These are phyloP conservation scores for Chlorella sp. DNA, from an alignment of 139 green algal genomes.

Conservation along the genomic window DNA sequence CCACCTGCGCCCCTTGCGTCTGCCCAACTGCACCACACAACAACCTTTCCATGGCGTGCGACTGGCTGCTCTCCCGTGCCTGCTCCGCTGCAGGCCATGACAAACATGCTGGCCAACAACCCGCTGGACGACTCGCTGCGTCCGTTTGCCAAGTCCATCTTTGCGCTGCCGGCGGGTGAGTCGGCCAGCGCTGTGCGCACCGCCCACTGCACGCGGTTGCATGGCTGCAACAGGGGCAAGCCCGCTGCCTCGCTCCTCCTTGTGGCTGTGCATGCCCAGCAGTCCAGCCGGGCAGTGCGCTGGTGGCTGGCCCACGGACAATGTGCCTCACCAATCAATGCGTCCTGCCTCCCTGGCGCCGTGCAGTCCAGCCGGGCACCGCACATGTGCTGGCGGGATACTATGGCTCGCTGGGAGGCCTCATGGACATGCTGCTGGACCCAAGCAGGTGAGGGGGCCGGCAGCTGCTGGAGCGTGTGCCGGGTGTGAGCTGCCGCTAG, in stretches of 20 bases:
- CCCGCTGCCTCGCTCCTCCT: too few relatives aligned
- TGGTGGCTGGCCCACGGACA: too few relatives aligned
- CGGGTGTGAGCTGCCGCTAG: not conserved
- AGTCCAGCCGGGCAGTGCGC: too few relatives aligned
- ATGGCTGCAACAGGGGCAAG: not conserved
- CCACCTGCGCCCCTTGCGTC: not conserved
- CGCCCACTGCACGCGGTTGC: not conserved
- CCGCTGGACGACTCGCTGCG: conserved; percentile 9
- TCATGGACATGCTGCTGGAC: conserved; percentile 41
- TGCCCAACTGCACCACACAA: not conserved
- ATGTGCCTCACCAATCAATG: too few relatives aligned
- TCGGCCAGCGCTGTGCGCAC: not conserved
- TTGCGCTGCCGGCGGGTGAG: conserved; percentile 1
- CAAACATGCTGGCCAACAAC: conserved; percentile 16
- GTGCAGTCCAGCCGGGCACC: conserved; percentile 23
- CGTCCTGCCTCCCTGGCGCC: too few relatives aligned
- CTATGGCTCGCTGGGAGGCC: conserved; percentile 26
- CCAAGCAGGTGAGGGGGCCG: not conserved
- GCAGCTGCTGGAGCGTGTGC: not conserved
- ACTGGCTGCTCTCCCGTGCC: not conserved
- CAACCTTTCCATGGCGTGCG: not conserved
- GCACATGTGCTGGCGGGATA: conserved; percentile 33
- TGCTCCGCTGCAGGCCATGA: not conserved
- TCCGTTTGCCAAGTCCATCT: not conserved
- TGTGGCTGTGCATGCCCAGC: too few relatives aligned